Percentiles rank a stretch among this genome's conserved stretches.
Conservation (phyloP, 129 eudicot genomes). For the Oenanthe sinensis region DNA sequence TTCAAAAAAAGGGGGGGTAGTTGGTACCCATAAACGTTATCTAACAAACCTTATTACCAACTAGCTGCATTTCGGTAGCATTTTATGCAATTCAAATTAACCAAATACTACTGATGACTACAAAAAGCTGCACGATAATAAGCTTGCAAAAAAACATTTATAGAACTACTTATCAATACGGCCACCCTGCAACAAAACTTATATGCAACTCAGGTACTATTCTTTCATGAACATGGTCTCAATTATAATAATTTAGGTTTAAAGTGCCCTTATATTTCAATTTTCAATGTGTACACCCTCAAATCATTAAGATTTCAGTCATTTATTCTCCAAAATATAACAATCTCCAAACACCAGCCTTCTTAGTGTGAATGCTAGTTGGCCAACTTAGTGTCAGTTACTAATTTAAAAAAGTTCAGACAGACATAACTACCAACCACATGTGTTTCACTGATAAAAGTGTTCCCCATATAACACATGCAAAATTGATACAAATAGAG, state of each 20-base stretch:
- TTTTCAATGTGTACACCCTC: not conserved
- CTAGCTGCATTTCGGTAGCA: not conserved
- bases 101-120: not conserved
- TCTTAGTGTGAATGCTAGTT: not conserved
- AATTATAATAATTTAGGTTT: not conserved
- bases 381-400: not conserved
- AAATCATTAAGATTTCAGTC: not conserved
- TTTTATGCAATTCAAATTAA: not conserved
- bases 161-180: not conserved
- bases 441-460: not conserved
- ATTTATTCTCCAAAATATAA: not conserved
- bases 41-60: not conserved
- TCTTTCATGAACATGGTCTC: not conserved
- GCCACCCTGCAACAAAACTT: not conserved
- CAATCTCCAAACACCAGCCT: not conserved
- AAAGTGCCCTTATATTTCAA: not conserved
- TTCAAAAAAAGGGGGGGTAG: not conserved
- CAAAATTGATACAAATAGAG: not conserved
- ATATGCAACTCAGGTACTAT: not conserved
- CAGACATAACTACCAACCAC: not conserved
- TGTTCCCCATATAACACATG: not conserved
- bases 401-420: not conserved
- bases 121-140: not conserved
- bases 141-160: not conserved
- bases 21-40: not conserved